A percentile compares a stretch with the other conserved stretches of the same genome.
phyloP scores from a whole-genome alignment of 768 basidiomycete species.

The Podaxis sp. region DNA sequence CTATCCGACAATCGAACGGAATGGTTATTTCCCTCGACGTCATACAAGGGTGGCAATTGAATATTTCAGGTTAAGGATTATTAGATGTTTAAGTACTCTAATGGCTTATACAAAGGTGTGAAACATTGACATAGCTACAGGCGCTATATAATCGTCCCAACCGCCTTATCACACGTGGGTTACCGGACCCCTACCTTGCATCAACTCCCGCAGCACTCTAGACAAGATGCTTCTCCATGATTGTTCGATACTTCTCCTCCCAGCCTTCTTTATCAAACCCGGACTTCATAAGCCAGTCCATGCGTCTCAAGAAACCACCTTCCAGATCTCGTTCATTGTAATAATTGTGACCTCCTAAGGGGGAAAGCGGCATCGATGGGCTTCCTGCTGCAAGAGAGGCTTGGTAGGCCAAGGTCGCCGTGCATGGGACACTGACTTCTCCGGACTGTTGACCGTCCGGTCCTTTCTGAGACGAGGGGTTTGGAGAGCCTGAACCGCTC shows the following conservation, averaged over 20 bases:
- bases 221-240: slow-evolving; percentile 14
- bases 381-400: slow-evolving; percentile 8
- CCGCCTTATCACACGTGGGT: neutral
- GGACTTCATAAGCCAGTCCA: slow-evolving; percentile 41
- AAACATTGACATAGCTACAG: too few relatives aligned
- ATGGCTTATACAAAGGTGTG: too few relatives aligned
- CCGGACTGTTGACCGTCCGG: neutral
- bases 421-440: neutral
- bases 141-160: neutral
- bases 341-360: slow-evolving; percentile 63
- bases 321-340: slow-evolving; percentile 58
- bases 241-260: slow-evolving; percentile 40
- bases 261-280: slow-evolving; percentile 34
- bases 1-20: neutral
- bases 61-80: too few relatives aligned
- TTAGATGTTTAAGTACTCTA: too few relatives aligned
- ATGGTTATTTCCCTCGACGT: neutral
- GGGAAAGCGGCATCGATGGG: slow-evolving; percentile 28
- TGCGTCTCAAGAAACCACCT: slow-evolving; percentile 33
- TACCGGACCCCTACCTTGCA: neutral
- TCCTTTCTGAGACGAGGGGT: neutral
- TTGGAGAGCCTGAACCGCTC: neutral
- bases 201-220: neutral
- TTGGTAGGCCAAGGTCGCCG: neutral
- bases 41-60: neutral